phyloP scores from a whole-genome alignment of 805 yeast genomes.

The Candida coleopterorum region DNA sequence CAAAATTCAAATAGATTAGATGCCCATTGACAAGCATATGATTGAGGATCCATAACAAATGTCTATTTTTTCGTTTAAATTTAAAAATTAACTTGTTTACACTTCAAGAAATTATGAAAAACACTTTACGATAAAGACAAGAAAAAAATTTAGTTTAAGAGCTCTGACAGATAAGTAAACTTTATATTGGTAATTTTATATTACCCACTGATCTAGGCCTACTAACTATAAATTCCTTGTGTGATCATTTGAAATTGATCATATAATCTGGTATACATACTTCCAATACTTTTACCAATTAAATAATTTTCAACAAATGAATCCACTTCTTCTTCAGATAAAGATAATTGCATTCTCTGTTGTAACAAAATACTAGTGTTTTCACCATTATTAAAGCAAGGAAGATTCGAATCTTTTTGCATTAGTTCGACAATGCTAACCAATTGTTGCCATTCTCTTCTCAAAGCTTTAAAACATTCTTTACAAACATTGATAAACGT shows the following conservation, averaged over 20 bases:
- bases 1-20: too few relatives aligned
- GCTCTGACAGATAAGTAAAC: not conserved
- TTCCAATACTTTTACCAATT: constrained; percentile 78
- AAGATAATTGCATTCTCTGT: constrained; percentile 76
- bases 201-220: constrained; percentile 4
- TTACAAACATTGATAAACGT: constrained; percentile 62
- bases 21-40: too few relatives aligned
- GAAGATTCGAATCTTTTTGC: constrained; percentile 86
- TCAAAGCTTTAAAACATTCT: constrained; percentile 66
- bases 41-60: too few relatives aligned
- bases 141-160: too few relatives aligned
- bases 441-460: constrained; percentile 70
- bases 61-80: too few relatives aligned
- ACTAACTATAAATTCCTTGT: constrained; percentile 82
- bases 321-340: constrained; percentile 69
- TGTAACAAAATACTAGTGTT: constrained; percentile 73
- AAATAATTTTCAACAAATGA: constrained; percentile 71
- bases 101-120: too few relatives aligned
- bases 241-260: constrained; percentile 94
- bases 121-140: too few relatives aligned
- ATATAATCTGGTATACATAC: constrained; percentile 84
- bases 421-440: constrained; percentile 85
- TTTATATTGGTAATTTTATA: not conserved
- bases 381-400: constrained; percentile 87
- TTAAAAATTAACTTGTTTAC: too few relatives aligned